Evolutionary conservation across 805 yeast species (phyloP), one percentile per base, ranked within the genome.

Genomic region (Tetrapisispora pingtungensis): DNA sequence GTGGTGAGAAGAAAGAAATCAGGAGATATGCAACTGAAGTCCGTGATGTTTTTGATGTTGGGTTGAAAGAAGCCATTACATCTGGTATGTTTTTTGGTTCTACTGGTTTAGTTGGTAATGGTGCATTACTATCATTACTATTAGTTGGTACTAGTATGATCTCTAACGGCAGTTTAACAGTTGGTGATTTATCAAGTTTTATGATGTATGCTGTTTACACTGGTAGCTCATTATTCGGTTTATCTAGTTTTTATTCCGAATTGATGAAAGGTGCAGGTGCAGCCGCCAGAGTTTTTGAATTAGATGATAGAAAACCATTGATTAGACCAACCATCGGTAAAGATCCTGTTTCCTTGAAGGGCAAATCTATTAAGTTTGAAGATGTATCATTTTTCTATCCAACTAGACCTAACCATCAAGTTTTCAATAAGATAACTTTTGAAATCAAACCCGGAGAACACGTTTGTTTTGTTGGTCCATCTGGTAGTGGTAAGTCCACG

Each of bases 231-330:
- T 84, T 89, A 55, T 84, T 84, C 63, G 96, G 97, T 0, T 61
- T 90, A 17, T 90, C 96, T 0, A 84, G 84, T 56, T 90, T 90
- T 60, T 90, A 89, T 59, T 80, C 95, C 2, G 97, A 90, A 62
- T 68, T 90, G 46, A 90, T 90, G 97, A 90, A 90, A 67, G 97
- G 97, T 45, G 84, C 89, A 7, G 97, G 97, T 41, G 97, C 97
- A 0, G 93, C 96, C 0, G 81, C 88, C 41, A 71, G 97, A 47
- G 76, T 90, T 22, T 89, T 90, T 68, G 97, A 90, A 60, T 69
- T 90, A 41, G 78, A 82, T 47, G 93, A 84, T 48, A 72, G 87
- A 62, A 71, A 78, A 50, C 94, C 97, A 0, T 62, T 70, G 10
- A 86, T 89, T 40, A 71, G 75, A 14, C 77, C 89, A 2, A 74